Evolutionary conservation across 1,284 basidiomycete species (phyloP).

Genomic region (Amylostereum chailletii): DNA sequence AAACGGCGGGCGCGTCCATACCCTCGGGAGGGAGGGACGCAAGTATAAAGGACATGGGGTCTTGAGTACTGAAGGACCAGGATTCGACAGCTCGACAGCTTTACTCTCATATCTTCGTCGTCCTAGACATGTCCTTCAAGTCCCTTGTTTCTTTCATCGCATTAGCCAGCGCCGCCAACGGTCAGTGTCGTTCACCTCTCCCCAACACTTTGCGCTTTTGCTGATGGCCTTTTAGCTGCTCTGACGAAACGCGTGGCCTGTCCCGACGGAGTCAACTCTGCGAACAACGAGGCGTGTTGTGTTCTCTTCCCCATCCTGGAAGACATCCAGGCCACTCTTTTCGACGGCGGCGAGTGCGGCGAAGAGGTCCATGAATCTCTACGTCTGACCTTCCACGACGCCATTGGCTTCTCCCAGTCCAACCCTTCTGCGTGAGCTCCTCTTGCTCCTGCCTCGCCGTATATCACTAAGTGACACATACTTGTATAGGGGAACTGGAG

Average conservation of each 20-base stretch:
- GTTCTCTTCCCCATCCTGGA: slow-evolving; percentile 28
- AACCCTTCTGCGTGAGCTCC: slow-evolving; percentile 5
- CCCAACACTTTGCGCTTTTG: not conserved
- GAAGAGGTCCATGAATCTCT: slow-evolving; percentile 35
- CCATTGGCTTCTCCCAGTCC: slow-evolving; percentile 28
- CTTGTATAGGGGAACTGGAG: slow-evolving; percentile 17
- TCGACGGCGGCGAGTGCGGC: slow-evolving; percentile 31
- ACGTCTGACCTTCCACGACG: slow-evolving; percentile 37
- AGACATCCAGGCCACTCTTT: slow-evolving; percentile 30
- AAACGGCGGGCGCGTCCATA: too few relatives aligned
- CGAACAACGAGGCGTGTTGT: slow-evolving; percentile 30
- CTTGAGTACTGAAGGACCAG: too few relatives aligned
- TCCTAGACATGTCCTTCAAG: slow-evolving; percentile 19
- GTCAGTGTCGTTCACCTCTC: not conserved
- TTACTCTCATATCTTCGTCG: too few relatives aligned
- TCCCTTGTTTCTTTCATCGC: slow-evolving; percentile 16
- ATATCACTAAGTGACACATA: not conserved
- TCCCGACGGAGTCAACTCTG: slow-evolving; percentile 18
- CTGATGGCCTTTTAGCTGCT: slow-evolving; percentile 10
- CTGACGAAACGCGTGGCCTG: slow-evolving; percentile 16
- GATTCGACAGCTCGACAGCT: too few relatives aligned
- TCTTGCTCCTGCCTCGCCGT: not conserved
- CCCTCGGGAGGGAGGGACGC: too few relatives aligned
- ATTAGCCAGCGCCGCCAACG: slow-evolving; percentile 12
- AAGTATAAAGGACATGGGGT: too few relatives aligned